Evolutionary conservation across 2,329 filamentous ascomycete genomes (phyloP).

Genomic region (Chrysoporthe deuterocubensis): DNA sequence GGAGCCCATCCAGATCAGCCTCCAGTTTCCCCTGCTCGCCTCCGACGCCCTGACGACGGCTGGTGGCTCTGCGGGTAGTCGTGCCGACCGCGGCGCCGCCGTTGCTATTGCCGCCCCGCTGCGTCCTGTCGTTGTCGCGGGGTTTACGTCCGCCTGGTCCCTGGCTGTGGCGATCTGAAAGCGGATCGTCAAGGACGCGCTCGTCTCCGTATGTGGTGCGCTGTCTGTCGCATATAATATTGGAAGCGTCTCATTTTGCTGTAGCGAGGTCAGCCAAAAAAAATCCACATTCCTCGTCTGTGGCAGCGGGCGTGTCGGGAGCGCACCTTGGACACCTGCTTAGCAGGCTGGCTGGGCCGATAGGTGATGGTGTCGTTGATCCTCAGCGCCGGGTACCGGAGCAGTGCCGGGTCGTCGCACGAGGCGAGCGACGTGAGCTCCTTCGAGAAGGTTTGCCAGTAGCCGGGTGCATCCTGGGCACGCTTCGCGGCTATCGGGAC

Average conservation of each 20-base stretch:
- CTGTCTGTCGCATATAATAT: conserved; percentile 44
- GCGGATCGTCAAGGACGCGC: conserved; percentile 43
- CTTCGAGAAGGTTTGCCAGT: conserved; percentile 25
- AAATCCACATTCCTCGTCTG: background rate
- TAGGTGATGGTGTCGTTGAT: background rate
- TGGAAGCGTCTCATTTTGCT: conserved; percentile 15
- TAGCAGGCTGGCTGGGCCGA: background rate
- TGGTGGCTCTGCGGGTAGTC: background rate
- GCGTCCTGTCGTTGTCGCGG: background rate
- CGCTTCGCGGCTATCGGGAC: conserved; percentile 29
- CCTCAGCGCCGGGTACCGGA: no score
- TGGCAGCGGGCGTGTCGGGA: background rate
- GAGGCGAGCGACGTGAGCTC: background rate
- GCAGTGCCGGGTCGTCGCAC: background rate
- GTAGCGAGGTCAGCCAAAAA: background rate
- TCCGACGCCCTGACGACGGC: conserved; percentile 27
- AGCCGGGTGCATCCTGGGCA: conserved; percentile 28
- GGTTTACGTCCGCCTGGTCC: background rate
- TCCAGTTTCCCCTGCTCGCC: conserved; percentile 33
- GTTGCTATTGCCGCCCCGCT: background rate
- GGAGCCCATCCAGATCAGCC: conserved; percentile 33
- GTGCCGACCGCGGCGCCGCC: background rate
- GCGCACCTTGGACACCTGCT: background rate
- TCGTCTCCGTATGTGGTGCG: conserved; percentile 55
- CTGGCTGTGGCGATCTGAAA: conserved; percentile 7